phyloP scores from a whole-genome alignment of 352 stramenopile genomes.

The Phytophthora fragariaefolia region DNA sequence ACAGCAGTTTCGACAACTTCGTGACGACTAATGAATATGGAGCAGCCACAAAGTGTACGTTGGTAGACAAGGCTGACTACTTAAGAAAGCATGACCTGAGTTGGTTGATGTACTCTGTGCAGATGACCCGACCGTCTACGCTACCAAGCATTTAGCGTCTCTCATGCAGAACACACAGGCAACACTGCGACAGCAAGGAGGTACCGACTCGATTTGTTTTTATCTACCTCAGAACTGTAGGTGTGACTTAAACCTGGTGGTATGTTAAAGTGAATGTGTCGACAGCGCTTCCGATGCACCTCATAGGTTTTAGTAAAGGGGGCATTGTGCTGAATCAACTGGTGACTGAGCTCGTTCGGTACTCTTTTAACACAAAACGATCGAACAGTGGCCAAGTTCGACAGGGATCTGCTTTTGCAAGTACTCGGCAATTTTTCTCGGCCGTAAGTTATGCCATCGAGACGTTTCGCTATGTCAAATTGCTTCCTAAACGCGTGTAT shows the following conservation, averaged over 20 bases:
- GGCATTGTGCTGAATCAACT: conserved; percentile 74
- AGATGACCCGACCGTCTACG: conserved; percentile 45
- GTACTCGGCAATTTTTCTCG: conserved; percentile 48
- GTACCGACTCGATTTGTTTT: conserved; percentile 22
- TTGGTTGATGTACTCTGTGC: neutral
- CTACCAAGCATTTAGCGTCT: conserved; percentile 46
- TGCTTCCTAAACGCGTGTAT: neutral
- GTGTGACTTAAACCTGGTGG: too few species aligned
- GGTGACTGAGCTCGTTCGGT: conserved; percentile 62
- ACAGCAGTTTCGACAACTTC: conserved; percentile 75
- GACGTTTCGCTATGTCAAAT: neutral
- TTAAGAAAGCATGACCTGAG: too few species aligned
- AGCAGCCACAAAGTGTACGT: conserved; percentile 51
- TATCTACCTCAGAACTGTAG: too few species aligned
- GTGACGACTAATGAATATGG: conserved; percentile 61
- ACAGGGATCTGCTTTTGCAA: conserved; percentile 42
- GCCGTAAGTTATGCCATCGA: conserved; percentile 23
- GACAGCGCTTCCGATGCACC: conserved; percentile 57
- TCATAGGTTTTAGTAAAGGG: conserved; percentile 77
- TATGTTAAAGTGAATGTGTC: conserved; percentile 43
- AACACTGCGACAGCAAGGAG: conserved; percentile 35
- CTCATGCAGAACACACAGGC: conserved; percentile 49
- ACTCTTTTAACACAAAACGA: conserved; percentile 47
- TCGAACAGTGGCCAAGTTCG: conserved; percentile 38
- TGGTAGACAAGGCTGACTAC: neutral